These are phyloP conservation scores for Lathyrus tuberosus DNA, from an alignment of 306 rosid species.

Conservation along the genomic window DNA sequence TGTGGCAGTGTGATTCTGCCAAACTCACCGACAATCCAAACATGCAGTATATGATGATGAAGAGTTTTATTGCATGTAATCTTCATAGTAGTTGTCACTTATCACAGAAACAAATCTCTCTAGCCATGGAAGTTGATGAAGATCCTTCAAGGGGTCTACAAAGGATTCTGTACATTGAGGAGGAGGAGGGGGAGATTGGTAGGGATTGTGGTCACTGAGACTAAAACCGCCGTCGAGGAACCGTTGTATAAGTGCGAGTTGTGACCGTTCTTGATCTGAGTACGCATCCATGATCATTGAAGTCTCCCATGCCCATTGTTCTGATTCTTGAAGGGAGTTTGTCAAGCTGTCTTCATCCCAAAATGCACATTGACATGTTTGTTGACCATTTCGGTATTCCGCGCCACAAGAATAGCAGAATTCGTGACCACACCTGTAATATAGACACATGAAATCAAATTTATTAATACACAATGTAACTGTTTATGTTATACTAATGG, in stretches of 20 bases:
- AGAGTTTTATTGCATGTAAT: slow-evolving; percentile 65
- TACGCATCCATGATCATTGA: slow-evolving; percentile 85
- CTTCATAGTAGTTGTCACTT: slow-evolving; percentile 88
- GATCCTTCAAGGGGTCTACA: slow-evolving; percentile 85
- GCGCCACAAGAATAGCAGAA: slow-evolving; percentile 90
- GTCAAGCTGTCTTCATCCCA: slow-evolving; percentile 76
- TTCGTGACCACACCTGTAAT: slow-evolving; percentile 84
- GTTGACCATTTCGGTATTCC: slow-evolving; percentile 67
- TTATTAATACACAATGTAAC: neutral
- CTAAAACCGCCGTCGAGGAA: slow-evolving; percentile 90
- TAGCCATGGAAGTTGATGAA: slow-evolving; percentile 97
- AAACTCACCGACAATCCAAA: neutral
- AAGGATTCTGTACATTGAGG: slow-evolving; percentile 84
- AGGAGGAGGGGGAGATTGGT: slow-evolving; percentile 96
- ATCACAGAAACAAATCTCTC: slow-evolving; percentile 94
- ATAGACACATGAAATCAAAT: slow-evolving; percentile 11
- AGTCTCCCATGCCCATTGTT: slow-evolving; percentile 98
- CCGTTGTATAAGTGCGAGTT: slow-evolving; percentile 79
- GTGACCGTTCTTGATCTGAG: slow-evolving; percentile 93
- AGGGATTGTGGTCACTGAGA: slow-evolving; percentile 75
- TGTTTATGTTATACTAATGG: neutral
- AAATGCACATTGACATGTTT: slow-evolving; percentile 81
- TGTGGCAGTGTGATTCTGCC: neutral
- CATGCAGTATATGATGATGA: slow-evolving; percentile 26
- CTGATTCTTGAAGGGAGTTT: slow-evolving; percentile 87